Percentiles rank a stretch among this genome's conserved stretches.
These are phyloP conservation scores for Cardamine chenopodiifolia DNA, from an alignment of 345 rosid species.

Conservation along the genomic window DNA sequence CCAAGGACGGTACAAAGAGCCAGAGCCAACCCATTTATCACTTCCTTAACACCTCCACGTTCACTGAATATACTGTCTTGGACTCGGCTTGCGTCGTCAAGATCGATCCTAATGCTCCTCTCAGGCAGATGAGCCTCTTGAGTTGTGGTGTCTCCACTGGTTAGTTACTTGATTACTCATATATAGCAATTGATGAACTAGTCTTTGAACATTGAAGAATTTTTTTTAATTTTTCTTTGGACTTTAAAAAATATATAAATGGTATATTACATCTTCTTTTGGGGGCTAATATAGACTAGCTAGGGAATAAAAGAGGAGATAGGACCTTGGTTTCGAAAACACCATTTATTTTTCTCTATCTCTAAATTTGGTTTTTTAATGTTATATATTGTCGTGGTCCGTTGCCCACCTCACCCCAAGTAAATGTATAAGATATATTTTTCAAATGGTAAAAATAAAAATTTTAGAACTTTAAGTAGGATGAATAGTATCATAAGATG, in stretches of 20 bases:
- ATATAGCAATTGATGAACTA: neutral
- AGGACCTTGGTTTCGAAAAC: neutral
- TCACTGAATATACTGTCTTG: constrained; percentile 66
- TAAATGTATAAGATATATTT: neutral
- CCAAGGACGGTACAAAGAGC: constrained; percentile 40
- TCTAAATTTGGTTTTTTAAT: neutral
- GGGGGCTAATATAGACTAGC: neutral
- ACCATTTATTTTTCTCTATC: constrained; percentile 15
- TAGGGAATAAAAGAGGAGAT: constrained; percentile 12
- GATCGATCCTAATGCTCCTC: constrained; percentile 50
- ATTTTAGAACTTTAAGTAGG: too few relatives aligned
- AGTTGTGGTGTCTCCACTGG: constrained; percentile 80
- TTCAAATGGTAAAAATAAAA: neutral
- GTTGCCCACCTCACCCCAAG: neutral
- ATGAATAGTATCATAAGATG: neutral
- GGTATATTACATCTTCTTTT: neutral
- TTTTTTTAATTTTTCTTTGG: neutral
- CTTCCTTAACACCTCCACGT: constrained; percentile 70
- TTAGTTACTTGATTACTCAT: constrained; percentile 21
- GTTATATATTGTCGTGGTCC: neutral
- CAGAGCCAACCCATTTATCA: constrained; percentile 53
- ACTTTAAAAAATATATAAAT: too few relatives aligned
- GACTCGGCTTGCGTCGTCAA: constrained; percentile 64
- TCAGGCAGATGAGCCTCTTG: constrained; percentile 60
- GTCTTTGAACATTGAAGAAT: neutral